phyloP scores from a whole-genome alignment of 257 asterid genomes.

The Perilla frutescens region DNA sequence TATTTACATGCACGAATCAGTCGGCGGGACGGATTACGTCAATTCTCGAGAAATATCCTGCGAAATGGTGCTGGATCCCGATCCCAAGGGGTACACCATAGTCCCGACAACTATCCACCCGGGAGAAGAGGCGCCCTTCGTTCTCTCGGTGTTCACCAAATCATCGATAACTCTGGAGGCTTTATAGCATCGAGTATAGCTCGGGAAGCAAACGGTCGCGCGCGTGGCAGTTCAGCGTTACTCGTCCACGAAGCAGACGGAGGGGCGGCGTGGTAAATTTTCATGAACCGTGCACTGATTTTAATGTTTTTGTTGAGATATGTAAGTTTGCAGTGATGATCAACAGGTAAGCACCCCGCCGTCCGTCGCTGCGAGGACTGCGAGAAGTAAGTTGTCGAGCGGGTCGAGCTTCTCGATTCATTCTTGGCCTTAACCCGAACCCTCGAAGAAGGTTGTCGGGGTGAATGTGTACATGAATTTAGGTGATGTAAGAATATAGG shows the following conservation, averaged over 20 bases:
- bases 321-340: background rate
- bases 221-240: conserved; percentile 6
- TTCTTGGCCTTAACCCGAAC: background rate
- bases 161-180: conserved; percentile 88
- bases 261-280: conserved; percentile 41
- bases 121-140: conserved; percentile 99
- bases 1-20: conserved; percentile 95
- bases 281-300: background rate
- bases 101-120: conserved; percentile 99
- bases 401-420: background rate
- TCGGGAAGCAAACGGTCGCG: conserved; percentile 26
- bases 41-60: conserved; percentile 98
- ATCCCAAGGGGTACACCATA: conserved; percentile 97
- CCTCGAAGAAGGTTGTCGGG: conserved; percentile 31
- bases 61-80: conserved; percentile 99
- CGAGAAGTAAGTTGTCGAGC: background rate
- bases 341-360: too few relatives aligned
- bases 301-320: too few relatives aligned
- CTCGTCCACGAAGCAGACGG: conserved; percentile 23
- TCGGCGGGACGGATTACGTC: conserved; percentile 97
- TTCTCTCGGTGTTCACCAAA: conserved; percentile 93
- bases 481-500: conserved; percentile 59
- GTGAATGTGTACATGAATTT: conserved; percentile 57
- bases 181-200: conserved; percentile 49
- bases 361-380: background rate